Conservation (phyloP, 768 basidiomycete species). For the Russula brevipes region DNA sequence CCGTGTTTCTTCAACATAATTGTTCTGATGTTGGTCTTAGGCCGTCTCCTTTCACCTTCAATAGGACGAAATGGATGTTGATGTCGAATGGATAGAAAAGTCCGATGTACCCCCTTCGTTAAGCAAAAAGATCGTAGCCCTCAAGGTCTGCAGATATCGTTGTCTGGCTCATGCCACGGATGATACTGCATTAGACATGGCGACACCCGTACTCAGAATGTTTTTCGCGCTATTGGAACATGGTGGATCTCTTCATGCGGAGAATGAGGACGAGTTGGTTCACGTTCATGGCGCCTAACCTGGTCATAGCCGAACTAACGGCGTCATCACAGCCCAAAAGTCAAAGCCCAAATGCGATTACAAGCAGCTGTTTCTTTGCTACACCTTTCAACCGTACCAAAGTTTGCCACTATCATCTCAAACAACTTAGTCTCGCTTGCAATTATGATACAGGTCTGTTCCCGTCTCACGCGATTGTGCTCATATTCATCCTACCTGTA, state of each 20-base stretch:
- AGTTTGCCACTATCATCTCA: constrained; percentile 53
- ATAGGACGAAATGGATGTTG: constrained; percentile 54
- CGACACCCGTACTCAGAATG: constrained; percentile 72
- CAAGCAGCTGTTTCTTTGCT: constrained; percentile 78
- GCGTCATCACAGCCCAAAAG: constrained; percentile 42
- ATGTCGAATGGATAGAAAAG: constrained; percentile 76
- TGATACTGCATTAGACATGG: constrained; percentile 58
- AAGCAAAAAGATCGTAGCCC: constrained; percentile 62
- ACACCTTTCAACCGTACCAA: constrained; percentile 60
- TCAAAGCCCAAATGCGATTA: constrained; percentile 73
- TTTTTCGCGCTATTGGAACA: constrained; percentile 64
- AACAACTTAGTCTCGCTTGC: constrained; percentile 64
- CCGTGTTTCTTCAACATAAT: constrained; percentile 27
- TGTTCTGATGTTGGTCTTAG: not conserved
- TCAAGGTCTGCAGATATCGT: constrained; percentile 82
- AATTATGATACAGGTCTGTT: constrained; percentile 67
- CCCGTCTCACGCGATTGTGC: not conserved
- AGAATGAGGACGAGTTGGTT: constrained; percentile 46
- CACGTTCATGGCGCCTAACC: not conserved
- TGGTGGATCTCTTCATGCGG: constrained; percentile 60
- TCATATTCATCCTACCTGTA: constrained; percentile 31
- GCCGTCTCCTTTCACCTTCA: constrained; percentile 10
- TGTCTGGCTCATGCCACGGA: constrained; percentile 61
- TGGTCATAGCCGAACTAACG: constrained; percentile 20
- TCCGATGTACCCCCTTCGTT: constrained; percentile 52